Percentiles rank a stretch among this genome's conserved stretches.
phyloP scores from a whole-genome alignment of 2,329 filamentous ascomycete species.

The Aspergillus oerlinghausenensis region DNA sequence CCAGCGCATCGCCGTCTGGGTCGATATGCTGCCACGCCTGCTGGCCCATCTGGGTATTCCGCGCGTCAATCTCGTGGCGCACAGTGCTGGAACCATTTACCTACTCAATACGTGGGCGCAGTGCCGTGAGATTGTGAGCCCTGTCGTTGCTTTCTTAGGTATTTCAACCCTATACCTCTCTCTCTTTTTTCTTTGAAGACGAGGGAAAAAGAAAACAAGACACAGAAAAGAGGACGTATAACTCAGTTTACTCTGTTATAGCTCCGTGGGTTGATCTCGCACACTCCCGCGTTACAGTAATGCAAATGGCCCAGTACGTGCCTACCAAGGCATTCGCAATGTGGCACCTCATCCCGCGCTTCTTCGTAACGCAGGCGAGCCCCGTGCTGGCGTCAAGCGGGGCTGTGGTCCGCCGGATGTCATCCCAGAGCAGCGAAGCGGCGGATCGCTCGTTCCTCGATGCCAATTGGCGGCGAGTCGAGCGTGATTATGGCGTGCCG shows the following conservation, averaged over 20 bases:
- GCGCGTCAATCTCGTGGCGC: conserved; percentile 34
- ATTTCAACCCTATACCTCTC: not conserved
- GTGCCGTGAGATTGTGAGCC: conserved; percentile 10
- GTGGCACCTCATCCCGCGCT: conserved; percentile 26
- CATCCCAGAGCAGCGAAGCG: not conserved
- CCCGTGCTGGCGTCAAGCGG: conserved; percentile 21
- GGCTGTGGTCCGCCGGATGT: conserved; percentile 8
- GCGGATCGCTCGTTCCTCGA: conserved; percentile 7
- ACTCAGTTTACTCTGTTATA: conserved; percentile 22
- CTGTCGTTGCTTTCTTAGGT: conserved; percentile 13
- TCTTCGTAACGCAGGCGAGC: conserved; percentile 18
- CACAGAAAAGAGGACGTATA: not conserved
- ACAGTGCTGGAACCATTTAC: conserved; percentile 43
- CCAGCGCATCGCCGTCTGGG: conserved; percentile 35
- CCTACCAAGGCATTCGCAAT: conserved; percentile 19
- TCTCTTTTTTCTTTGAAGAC: not conserved
- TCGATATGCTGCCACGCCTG: conserved; percentile 40
- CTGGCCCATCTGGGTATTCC: conserved; percentile 29
- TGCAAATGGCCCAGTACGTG: conserved; percentile 24
- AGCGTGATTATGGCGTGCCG: conserved; percentile 16
- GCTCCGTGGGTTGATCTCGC: conserved; percentile 42
- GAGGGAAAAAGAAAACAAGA: not conserved
- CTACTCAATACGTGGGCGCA: conserved; percentile 34
- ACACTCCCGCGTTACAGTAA: conserved; percentile 28
- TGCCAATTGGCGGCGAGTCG: conserved; percentile 12